phyloP scores from a whole-genome alignment of 2,329 filamentous ascomycete species.

The Sarocladiaceae sp. region DNA sequence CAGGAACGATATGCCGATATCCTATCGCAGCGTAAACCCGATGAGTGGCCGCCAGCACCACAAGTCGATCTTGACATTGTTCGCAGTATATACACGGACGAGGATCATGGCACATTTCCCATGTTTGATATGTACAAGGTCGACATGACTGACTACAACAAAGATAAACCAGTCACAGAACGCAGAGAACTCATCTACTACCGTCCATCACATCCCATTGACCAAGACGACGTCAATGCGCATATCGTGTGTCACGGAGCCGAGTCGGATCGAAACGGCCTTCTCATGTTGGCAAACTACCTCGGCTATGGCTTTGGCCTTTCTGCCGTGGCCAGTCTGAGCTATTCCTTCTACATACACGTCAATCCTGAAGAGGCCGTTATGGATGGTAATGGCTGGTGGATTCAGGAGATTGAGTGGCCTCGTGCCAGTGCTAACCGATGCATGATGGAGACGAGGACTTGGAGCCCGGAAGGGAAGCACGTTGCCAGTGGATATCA shows the following conservation, averaged over 20 bases:
- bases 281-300: conserved; percentile 47
- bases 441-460: conserved; percentile 42
- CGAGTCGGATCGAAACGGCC: conserved; percentile 49
- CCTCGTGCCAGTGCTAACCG: conserved; percentile 43
- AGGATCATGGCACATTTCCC: conserved; percentile 41
- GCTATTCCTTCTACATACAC: conserved; percentile 49
- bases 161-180: conserved; percentile 35
- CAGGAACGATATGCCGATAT: conserved; percentile 40
- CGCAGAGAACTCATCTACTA: conserved; percentile 47
- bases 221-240: conserved; percentile 33
- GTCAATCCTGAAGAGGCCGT: conserved; percentile 43
- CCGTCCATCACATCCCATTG: conserved; percentile 40
- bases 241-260: conserved; percentile 48
- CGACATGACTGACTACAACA: conserved; percentile 44
- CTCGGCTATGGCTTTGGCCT: conserved; percentile 40
- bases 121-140: conserved; percentile 51
- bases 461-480: conserved; percentile 49
- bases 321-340: conserved; percentile 40
- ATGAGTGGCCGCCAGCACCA: conserved; percentile 41
- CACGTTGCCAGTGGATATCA: conserved; percentile 53
- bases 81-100: conserved; percentile 29
- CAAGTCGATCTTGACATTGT: conserved; percentile 40
- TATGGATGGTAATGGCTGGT: conserved; percentile 46
- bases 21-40: conserved; percentile 29
- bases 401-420: conserved; percentile 49